phyloP scores from a whole-genome alignment of 73 alveolate genomes.

The Paramecium octaurelia region DNA sequence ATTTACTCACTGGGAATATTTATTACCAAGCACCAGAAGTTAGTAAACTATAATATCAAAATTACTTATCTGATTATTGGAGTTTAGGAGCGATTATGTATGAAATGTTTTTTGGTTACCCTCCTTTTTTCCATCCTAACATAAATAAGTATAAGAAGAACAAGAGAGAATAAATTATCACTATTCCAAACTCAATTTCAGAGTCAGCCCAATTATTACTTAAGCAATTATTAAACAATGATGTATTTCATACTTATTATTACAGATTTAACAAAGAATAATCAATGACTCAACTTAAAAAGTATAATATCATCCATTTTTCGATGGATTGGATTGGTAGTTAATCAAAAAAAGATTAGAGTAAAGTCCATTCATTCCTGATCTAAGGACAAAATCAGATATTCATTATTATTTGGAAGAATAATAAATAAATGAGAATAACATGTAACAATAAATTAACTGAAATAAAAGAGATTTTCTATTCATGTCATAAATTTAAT shows the following conservation, averaged over 20 bases:
- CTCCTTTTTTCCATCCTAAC: slow-evolving; percentile 67
- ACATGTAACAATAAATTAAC: not conserved
- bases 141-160: not conserved
- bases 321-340: not conserved
- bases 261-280: not conserved
- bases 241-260: not conserved
- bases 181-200: not conserved
- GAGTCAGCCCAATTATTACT: not conserved
- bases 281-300: not conserved
- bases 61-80: slow-evolving; percentile 37
- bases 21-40: slow-evolving; percentile 76
- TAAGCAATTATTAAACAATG: not conserved
- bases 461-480: not conserved
- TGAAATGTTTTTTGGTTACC: slow-evolving; percentile 86
- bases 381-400: not conserved
- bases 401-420: not conserved
- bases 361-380: not conserved
- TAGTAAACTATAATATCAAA: slow-evolving; percentile 8
- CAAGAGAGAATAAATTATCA: not conserved
- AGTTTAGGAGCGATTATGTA: slow-evolving; percentile 80
- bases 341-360: not conserved
- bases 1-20: not conserved
- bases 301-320: not conserved
- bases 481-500: too few species aligned
- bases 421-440: not conserved